Conservation (phyloP, 2,329 filamentous ascomycete genomes). For the Chaetomiaceae sp. region DNA sequence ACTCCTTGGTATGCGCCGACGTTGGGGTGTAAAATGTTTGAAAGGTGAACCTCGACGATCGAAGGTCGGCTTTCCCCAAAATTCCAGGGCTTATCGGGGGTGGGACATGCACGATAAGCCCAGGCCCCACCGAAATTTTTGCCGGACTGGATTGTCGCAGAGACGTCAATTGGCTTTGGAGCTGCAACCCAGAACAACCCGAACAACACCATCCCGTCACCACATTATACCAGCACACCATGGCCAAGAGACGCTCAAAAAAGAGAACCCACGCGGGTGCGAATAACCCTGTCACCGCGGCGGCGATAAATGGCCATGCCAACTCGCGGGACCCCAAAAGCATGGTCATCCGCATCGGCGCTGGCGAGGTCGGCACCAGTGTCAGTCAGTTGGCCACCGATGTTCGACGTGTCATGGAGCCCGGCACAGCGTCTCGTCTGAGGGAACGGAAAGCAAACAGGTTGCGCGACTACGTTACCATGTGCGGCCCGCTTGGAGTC, state of each 20-base stretch:
- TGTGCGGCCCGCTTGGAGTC: conserved; percentile 91
- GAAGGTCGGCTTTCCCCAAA: conserved; percentile 7
- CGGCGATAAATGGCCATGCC: conserved; percentile 53
- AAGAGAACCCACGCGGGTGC: conserved; percentile 80
- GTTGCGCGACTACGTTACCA: conserved; percentile 86
- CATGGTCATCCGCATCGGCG: conserved; percentile 97
- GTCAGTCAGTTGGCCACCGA: conserved; percentile 89
- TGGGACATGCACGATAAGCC: conserved; percentile 23
- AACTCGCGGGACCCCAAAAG: conserved; percentile 75
- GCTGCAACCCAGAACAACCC: conserved; percentile 17
- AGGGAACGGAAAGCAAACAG: conserved; percentile 88
- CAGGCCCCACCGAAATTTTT: conserved; percentile 25
- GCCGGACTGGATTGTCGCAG: background rate
- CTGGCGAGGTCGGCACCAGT: conserved; percentile 85
- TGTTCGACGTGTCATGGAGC: conserved; percentile 91
- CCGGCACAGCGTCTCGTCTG: conserved; percentile 80
- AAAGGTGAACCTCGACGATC: conserved; percentile 5
- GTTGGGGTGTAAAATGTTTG: background rate
- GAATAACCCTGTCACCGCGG: conserved; percentile 49
- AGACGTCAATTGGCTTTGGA: conserved; percentile 12
- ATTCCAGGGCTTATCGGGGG: conserved; percentile 20
- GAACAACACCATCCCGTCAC: conserved; percentile 18
- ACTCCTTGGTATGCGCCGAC: background rate
- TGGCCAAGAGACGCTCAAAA: conserved; percentile 79
- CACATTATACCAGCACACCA: conserved; percentile 36